These are phyloP conservation scores for Eimeria sp. DNA, from an alignment of 169 alveolate species.

Conservation along the genomic window DNA sequence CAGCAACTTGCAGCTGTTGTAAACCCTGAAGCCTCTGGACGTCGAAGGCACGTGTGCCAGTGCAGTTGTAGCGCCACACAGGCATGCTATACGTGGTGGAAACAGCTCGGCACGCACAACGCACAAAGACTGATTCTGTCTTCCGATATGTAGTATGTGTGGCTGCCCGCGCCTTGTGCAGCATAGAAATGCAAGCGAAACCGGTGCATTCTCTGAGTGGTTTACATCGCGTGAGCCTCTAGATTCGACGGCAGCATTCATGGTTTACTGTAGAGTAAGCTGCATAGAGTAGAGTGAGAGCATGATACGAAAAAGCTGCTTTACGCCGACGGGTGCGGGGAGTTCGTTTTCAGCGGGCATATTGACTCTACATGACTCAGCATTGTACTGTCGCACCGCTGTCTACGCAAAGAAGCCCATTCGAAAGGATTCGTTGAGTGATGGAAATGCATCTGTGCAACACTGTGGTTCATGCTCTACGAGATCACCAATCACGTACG, in stretches of 20 bases:
- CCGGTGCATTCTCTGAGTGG: background rate
- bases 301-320: background rate
- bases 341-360: background rate
- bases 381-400: background rate
- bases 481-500: background rate
- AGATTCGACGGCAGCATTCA: background rate
- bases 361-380: background rate
- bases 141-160: background rate
- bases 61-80: background rate
- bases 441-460: background rate
- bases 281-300: background rate
- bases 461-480: background rate
- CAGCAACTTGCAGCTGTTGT: background rate
- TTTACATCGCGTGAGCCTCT: background rate
- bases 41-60: background rate
- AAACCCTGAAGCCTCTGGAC: background rate
- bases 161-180: background rate
- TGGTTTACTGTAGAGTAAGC: background rate
- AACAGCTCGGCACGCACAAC: background rate
- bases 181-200: background rate
- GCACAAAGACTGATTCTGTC: background rate
- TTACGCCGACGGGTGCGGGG: background rate
- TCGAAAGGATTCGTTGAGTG: background rate
- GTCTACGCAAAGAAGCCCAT: background rate
- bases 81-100: background rate